Base-by-base conservation (phyloP, 768 basidiomycete species). In the Boletus eberwhitei region DNA sequence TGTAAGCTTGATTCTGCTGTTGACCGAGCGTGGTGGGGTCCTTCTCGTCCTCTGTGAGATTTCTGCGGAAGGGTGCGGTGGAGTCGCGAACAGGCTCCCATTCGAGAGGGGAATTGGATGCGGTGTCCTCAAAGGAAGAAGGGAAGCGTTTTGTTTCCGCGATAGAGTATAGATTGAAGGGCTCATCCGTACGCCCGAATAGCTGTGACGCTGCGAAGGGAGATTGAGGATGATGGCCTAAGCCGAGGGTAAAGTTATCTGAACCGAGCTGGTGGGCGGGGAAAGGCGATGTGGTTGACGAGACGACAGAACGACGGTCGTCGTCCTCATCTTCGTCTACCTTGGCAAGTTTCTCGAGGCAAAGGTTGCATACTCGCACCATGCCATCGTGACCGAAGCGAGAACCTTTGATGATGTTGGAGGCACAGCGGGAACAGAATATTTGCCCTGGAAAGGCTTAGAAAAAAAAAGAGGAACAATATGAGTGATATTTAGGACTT, bases 351-450 rank as follows among this genome's bases (percentile, higher is more conserved):
- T 93, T 93, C 60, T 90, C 88, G n/a, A 96, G 77, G 70, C 96
- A 98, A 14, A 97, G 76, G 63, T 98, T 98, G 73, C 97, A 99
- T 9, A 97, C 89, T 52, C 97, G 84, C 48, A 99, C 82, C 83
- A 90, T 91, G n/a, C 93, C 93, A 50, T 96, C 89, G 56, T 93
- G 88, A 5, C 95, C 94, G 64, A 97, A 98, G 8, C 94, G 85
- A 13, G 86, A 80, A 16, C 93, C 95, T 60, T 94, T 95, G 71
- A 98, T 94, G 61, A 97, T 89, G 64, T 97, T 96, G 31, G 93
- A 95, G 3, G 97, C 94, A 70, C 97, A 99, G 9, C 93, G 84
- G 32, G 92, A 93, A 71, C 97, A 99, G 68, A 98, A 99, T 68
- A 99, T 95, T 71, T 97, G 95, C 32, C 95, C 95, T 89, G 57